Evolutionary conservation across 371 early-diverging fungal species (phyloP), one percentile per base, ranked within the genome.

Genomic region (Circinella minor): DNA sequence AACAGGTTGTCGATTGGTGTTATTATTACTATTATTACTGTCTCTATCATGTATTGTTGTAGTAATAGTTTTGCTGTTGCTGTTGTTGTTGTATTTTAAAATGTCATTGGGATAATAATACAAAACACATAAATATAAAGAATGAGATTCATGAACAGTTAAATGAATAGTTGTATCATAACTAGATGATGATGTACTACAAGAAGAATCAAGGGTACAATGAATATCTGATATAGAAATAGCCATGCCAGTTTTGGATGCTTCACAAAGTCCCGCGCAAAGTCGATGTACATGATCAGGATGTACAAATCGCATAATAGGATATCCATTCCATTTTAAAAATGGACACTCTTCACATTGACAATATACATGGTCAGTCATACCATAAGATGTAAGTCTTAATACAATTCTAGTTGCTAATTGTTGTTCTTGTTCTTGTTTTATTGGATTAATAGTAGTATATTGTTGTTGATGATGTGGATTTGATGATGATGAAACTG

Each of bases 251-350:
- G 59, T 43, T 47, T 65, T 63, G 37, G 34, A 47, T 3, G 70
- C 70, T 37, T 70, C 63, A 37, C 61, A 48, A 18, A 70, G 39
- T n/a, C 59, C 70, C 8, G 37, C 47, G 36, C 70, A 70, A 15
- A 70, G 37, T 38, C 48, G 61, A 17, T 64, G 64, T 14, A 64
- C 65, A 34, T 70, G 63, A n/a, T 65, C 65, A 4, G 70, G 60
- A 59, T 70, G 65, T 3, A 63, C 49, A 27, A 70, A 70, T 57
- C 70, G 64, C 70, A 70, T 70, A 34, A 70, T 70, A 47, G 70
- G 65, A 36, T 57, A 55, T 10, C 69, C 69, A 3, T 36, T 18
- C 39, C 55, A 69, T n/a, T 11, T 70, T 14, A 18, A 10, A 57
- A 57, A 57, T 1, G 57, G 57, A 34, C 13, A 34, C 6, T 57